These are phyloP conservation scores for Scutellaria baicalensis DNA, from an alignment of 257 asterid genomes.

Conservation along the genomic window DNA sequence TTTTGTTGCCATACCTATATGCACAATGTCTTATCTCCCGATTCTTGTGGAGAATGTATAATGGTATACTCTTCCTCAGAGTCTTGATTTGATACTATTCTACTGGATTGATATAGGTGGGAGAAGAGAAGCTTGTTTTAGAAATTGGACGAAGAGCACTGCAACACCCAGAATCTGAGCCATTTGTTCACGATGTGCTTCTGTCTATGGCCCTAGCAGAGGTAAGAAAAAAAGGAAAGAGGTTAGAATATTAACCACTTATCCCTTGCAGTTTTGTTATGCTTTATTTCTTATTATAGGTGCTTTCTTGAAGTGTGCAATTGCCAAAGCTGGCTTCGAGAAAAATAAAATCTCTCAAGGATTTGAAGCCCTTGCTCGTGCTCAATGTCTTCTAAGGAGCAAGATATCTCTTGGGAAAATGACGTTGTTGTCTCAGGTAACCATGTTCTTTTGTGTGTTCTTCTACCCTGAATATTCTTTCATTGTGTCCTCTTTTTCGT, in stretches of 20 bases:
- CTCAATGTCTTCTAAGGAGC: constrained; percentile 88
- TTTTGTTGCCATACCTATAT: constrained; percentile 6
- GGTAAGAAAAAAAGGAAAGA: constrained; percentile 59
- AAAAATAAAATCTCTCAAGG: constrained; percentile 90
- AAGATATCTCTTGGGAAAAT: constrained; percentile 83
- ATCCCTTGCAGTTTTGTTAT: constrained; percentile 50
- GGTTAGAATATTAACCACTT: constrained; percentile 31
- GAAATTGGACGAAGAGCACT: constrained; percentile 82
- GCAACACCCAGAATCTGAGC: constrained; percentile 71
- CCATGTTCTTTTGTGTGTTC: constrained; percentile 3
- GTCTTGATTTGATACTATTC: constrained; percentile 21
- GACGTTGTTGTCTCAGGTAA: constrained; percentile 83
- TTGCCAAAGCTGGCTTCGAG: constrained; percentile 82
- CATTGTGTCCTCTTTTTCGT: constrained; percentile 4
- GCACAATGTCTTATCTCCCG: neutral
- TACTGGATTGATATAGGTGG: constrained; percentile 56
- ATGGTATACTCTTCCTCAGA: neutral
- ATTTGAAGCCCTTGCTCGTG: constrained; percentile 99
- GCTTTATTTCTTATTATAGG: constrained; percentile 65
- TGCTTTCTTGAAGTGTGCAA: constrained; percentile 96
- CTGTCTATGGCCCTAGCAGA: constrained; percentile 97
- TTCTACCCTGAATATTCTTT: constrained; percentile 7
- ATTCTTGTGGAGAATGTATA: constrained; percentile 9
- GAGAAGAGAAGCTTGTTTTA: constrained; percentile 89
- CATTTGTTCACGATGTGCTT: constrained; percentile 82